Evolutionary conservation across 768 basidiomycete species (phyloP).

Genomic region (Suillus variegatus): DNA sequence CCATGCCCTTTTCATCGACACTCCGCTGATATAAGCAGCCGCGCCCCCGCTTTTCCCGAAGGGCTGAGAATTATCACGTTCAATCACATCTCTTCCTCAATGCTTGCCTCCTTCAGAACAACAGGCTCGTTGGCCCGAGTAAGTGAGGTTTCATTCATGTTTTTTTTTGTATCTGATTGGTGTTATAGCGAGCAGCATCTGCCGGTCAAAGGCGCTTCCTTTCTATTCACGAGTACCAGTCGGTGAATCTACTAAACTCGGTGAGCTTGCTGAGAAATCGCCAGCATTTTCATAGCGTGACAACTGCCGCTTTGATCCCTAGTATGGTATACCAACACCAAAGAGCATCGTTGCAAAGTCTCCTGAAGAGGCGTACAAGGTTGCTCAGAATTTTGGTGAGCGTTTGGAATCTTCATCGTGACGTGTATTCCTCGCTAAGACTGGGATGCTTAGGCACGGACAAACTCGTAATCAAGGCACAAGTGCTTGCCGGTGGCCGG

Average conservation of each 20-base stretch:
- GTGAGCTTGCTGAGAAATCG: conserved; percentile 43
- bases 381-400: conserved; percentile 87
- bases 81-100: conserved; percentile 30
- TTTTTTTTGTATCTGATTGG: background rate
- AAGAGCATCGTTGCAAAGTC: conserved; percentile 87
- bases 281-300: background rate
- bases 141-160: conserved; percentile 19
- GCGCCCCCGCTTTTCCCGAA: conserved; percentile 19
- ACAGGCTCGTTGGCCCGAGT: conserved; percentile 66
- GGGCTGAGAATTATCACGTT: conserved; percentile 9
- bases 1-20: conserved; percentile 5
- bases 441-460: conserved; percentile 53
- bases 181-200: conserved; percentile 54
- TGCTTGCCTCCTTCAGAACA: conserved; percentile 72
- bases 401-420: conserved; percentile 8
- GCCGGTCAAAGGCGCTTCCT: conserved; percentile 87
- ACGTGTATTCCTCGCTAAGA: conserved; percentile 3
- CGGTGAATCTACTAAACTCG: conserved; percentile 90
- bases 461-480: conserved; percentile 95
- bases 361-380: conserved; percentile 85
- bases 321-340: conserved; percentile 97
- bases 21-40: conserved; percentile 44
- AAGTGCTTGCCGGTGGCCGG: conserved; percentile 97
- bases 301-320: background rate
- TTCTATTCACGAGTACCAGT: conserved; percentile 98